Evolutionary conservation across 306 rosid species (phyloP), one percentile per base, ranked within the genome.

Genomic region (Rosa chinensis): DNA sequence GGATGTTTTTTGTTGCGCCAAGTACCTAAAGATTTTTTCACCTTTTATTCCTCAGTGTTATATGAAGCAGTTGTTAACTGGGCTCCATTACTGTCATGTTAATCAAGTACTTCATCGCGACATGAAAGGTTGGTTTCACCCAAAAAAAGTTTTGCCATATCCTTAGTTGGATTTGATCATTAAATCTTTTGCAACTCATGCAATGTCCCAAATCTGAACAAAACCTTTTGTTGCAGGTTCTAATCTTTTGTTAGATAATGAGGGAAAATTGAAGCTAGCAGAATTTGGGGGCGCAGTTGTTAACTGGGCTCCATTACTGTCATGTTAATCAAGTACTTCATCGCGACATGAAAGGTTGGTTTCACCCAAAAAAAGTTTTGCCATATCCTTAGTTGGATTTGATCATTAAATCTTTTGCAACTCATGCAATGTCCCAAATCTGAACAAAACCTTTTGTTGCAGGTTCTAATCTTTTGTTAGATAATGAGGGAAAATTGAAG

Each of bases 91-190:
- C 75, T 89, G 96, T 86, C 96, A 91, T 83, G 75, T 83, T 47
- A 87, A 87, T 82, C 86, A 86, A 75, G 93, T 91, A 43, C 96
- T 91, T 81, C 96, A 91, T 78, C 91, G 96, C 20, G 96, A 91
- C 81, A 91, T 91, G 72, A 91, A 91, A 89, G 93, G 96, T 89
- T 39, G 25, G 39, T 49, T 25, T 58, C 81, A 68, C 35, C 35
- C 35, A 32, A 32, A 32, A 32, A 32, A 32, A 48, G 70, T 68
- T 66, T 25, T 75, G 55, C 35, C 11, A 21, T 66, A 25, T 58
- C 40, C 63, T 72, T 55, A 32, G 50, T 10, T 35, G 43, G 61
- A 66, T 16, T 21, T 58, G 77, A 13, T 77, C 49, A 10, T 39
- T 44, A n/a, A 5, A 56, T 62, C 66, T 82, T 76, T 71, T 82